phyloP scores from a whole-genome alignment of 352 stramenopile genomes.

The Phytophthora ramorum region DNA sequence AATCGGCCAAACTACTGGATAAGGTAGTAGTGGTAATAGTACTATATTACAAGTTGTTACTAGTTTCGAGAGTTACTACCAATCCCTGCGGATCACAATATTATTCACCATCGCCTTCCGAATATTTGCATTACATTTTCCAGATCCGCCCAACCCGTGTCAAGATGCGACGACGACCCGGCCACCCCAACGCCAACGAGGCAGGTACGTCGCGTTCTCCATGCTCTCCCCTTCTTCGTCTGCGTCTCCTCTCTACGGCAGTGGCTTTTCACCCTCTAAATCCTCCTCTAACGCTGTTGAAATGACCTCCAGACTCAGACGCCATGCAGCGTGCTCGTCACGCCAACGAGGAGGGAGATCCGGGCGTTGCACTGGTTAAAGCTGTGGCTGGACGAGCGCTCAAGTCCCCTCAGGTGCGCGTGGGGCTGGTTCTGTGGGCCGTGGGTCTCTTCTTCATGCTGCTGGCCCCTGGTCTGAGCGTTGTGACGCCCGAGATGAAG shows the following conservation, averaged over 20 bases:
- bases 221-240: constrained; percentile 2
- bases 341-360: constrained; percentile 37
- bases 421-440: constrained; percentile 70
- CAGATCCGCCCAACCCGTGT: not conserved
- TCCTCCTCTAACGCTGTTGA: constrained; percentile 12
- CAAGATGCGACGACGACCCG: constrained; percentile 45
- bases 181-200: constrained; percentile 24
- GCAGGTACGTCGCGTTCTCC: constrained; percentile 19
- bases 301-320: constrained; percentile 21
- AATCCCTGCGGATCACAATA: too few relatives aligned
- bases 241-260: constrained; percentile 4
- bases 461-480: constrained; percentile 59
- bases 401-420: constrained; percentile 69
- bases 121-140: not conserved
- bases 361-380: constrained; percentile 63
- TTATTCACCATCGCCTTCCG: too few relatives aligned
- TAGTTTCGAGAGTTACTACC: too few relatives aligned
- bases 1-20: too few relatives aligned
- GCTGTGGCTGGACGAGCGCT: constrained; percentile 55
- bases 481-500: constrained; percentile 82
- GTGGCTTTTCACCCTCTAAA: constrained; percentile 1
- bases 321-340: constrained; percentile 38
- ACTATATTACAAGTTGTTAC: too few relatives aligned
- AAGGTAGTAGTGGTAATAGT: too few relatives aligned
- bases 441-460: constrained; percentile 90